phyloP scores from a whole-genome alignment of 306 rosid genomes.

The Herpetospermum pedunculosum region DNA sequence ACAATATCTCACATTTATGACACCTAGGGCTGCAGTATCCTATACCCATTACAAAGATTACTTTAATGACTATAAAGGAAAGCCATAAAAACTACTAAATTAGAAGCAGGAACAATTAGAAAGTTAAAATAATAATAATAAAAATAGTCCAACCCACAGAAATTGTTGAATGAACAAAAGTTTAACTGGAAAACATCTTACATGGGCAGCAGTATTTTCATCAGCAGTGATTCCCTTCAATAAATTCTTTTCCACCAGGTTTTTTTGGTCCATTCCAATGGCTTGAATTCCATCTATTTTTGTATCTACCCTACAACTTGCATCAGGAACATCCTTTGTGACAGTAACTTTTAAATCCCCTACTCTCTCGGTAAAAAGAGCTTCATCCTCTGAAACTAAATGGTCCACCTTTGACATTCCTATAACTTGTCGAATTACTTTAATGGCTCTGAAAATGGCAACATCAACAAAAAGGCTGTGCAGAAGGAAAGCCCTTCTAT shows the following conservation, averaged over 20 bases:
- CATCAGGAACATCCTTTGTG: slow-evolving; percentile 62
- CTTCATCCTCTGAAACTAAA: slow-evolving; percentile 28
- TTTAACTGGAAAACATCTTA: slow-evolving; percentile 27
- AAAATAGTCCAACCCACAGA: neutral
- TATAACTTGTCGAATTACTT: slow-evolving; percentile 47
- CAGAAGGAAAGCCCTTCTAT: slow-evolving; percentile 87
- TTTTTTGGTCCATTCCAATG: slow-evolving; percentile 42
- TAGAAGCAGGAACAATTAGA: slow-evolving; percentile 3
- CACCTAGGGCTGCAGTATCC: slow-evolving; percentile 76
- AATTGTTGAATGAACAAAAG: slow-evolving; percentile 13
- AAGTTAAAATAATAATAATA: neutral
- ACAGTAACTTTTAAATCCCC: slow-evolving; percentile 76
- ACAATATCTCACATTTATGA: slow-evolving; percentile 69
- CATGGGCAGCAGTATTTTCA: slow-evolving; percentile 96
- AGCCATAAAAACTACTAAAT: neutral
- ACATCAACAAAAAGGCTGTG: slow-evolving; percentile 88
- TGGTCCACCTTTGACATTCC: slow-evolving; percentile 20
- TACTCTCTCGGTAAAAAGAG: slow-evolving; percentile 38
- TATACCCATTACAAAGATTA: slow-evolving; percentile 30
- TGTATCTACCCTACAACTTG: slow-evolving; percentile 75
- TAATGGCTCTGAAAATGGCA: slow-evolving; percentile 73
- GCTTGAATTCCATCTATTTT: slow-evolving; percentile 87
- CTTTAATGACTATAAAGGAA: slow-evolving; percentile 14
- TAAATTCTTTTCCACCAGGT: slow-evolving; percentile 65
- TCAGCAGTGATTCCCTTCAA: slow-evolving; percentile 96